These are phyloP conservation scores for Aspergillus saccharolyticus DNA, from an alignment of 495 filamentous ascomycete species.

Conservation along the genomic window DNA sequence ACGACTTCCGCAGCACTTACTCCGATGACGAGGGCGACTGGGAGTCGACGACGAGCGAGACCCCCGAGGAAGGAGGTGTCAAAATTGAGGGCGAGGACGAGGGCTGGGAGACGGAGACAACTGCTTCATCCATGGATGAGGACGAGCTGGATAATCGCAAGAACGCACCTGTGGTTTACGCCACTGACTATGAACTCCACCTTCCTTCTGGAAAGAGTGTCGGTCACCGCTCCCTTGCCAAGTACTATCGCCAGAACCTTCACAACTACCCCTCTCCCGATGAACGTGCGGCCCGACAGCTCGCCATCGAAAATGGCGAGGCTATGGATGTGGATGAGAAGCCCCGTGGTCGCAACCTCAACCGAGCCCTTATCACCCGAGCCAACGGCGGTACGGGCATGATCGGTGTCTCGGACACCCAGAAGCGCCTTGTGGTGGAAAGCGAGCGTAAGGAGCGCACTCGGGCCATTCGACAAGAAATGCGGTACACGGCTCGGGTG, in stretches of 20 bases:
- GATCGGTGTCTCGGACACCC: conserved; percentile 64
- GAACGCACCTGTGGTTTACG: conserved; percentile 63
- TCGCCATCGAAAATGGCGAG: conserved; percentile 46
- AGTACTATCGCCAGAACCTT: conserved; percentile 90
- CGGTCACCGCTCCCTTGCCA: conserved; percentile 79
- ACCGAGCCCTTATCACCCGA: conserved; percentile 57
- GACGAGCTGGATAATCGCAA: conserved; percentile 37
- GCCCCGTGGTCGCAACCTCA: conserved; percentile 39
- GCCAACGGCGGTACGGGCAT: conserved; percentile 72
- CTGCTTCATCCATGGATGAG: conserved; percentile 70
- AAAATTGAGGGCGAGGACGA: conserved; percentile 48
- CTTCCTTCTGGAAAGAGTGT: conserved; percentile 87
- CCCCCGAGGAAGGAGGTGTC: conserved; percentile 33
- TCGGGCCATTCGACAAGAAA: conserved; percentile 54
- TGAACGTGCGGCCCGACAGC: conserved; percentile 48
- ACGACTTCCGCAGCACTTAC: conserved; percentile 94
- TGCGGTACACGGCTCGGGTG: conserved; percentile 55
- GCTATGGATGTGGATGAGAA: conserved; percentile 39
- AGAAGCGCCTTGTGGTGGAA: conserved; percentile 58
- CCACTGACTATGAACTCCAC: conserved; percentile 89
- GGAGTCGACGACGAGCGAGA: conserved; percentile 10
- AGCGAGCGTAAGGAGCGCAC: conserved; percentile 64
- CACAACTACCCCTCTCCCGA: conserved; percentile 69
- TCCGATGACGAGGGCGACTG: conserved; percentile 58
- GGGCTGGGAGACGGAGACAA: conserved; percentile 92